Evolutionary conservation across 2,329 filamentous ascomycete species (phyloP), one percentile per base, ranked within the genome.

Genomic region (Lecanicillium sp.): DNA sequence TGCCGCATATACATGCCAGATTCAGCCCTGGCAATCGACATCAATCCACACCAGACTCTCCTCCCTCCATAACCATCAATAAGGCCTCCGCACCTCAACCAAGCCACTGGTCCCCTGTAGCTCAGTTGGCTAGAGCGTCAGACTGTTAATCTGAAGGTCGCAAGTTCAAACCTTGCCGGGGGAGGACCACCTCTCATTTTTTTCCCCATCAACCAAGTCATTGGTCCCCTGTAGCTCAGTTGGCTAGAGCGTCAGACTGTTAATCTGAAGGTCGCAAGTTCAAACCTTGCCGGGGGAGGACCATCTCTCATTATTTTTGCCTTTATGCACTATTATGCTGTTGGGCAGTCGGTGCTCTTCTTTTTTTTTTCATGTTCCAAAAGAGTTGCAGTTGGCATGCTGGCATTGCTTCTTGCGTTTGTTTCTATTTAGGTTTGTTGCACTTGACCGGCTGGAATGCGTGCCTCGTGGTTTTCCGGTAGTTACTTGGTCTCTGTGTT

Each of bases 241-340:
- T 49, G 47, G 47, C 38, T 44, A 49, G 47, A 49, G 47, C 47
- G 47, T 49, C 33, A 43, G 40, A 44, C 40, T 49, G 40, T 44
- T 49, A 56, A 59, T 59, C 57, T 56, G 54, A 56, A 59, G 57
- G 58, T 59, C 57, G 55, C 54, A 57, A 59, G 57, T 59, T 59
- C 57, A 57, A 59, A 52, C 57, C 57, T 59, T 59, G 53, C 56
- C 57, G 56, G 57, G 56, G 57, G 57, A 59, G 52, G 32, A 38
- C 26, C 32, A 46, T 12, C 6, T 30, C 21, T 20, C 10, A 9
- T n/a, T 33, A 20, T 17, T 3, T 26, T 36, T 2, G 3, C 14
- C 20, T 9, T 27, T 35, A n/a, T n/a, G n/a, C n/a, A n/a, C n/a
- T n/a, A n/a, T n/a, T n/a, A n/a, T n/a, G n/a, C n/a, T n/a, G n/a